A percentile compares a stretch with the other conserved stretches of the same genome.
Conservation (phyloP, 768 basidiomycete genomes). For the Suillus luteus region DNA sequence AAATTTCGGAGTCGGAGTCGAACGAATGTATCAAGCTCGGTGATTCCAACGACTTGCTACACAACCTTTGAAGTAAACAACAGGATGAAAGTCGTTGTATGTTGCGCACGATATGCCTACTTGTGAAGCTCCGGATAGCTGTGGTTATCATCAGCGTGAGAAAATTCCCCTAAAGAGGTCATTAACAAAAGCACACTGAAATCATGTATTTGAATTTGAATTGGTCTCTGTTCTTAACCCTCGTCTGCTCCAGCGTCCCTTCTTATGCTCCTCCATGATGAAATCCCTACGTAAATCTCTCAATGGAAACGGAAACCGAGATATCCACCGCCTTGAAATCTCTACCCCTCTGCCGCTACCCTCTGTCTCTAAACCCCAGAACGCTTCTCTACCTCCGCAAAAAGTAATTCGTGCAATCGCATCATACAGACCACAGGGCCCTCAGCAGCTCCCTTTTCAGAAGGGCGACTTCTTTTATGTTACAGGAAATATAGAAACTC, state of each 20-base stretch:
- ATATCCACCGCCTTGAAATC: constrained; percentile 60
- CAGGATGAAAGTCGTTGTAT: not conserved
- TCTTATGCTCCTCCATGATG: constrained; percentile 48
- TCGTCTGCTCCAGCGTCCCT: constrained; percentile 17
- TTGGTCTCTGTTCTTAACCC: constrained; percentile 21
- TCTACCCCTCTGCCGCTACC: constrained; percentile 71
- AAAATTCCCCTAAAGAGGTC: constrained; percentile 1
- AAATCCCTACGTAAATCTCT: constrained; percentile 84
- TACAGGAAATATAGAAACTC: constrained; percentile 63
- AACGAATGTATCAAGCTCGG: not conserved
- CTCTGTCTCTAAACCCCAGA: constrained; percentile 66
- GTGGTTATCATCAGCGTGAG: not conserved
- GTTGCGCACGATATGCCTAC: not conserved
- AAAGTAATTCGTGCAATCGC: constrained; percentile 90
- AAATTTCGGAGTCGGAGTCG: not conserved
- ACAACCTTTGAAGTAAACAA: not conserved
- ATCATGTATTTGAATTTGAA: constrained; percentile 14
- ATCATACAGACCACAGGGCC: constrained; percentile 64
- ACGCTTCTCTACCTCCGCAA: constrained; percentile 81
- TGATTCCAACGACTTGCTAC: not conserved
- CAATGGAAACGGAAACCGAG: constrained; percentile 60
- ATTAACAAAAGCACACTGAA: not conserved
- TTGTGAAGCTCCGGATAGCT: not conserved
- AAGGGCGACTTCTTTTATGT: constrained; percentile 99
- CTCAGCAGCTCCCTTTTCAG: constrained; percentile 86